Conservation (phyloP, 1,284 basidiomycete species). For the Takashimella koratensis region DNA sequence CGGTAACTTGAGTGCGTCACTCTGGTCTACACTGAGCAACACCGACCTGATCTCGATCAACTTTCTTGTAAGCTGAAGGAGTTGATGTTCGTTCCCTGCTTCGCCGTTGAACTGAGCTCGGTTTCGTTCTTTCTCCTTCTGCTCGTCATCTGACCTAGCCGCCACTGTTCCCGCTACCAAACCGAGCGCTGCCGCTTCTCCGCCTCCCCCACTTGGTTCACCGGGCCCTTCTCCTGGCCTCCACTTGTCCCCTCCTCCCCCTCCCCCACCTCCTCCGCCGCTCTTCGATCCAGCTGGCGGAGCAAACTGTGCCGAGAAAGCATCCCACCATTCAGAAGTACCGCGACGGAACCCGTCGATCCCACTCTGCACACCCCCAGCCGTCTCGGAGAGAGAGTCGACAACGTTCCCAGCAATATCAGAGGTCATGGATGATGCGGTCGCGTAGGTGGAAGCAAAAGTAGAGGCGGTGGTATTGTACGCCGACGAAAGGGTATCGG, state of each 20-base stretch:
- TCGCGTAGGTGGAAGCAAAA: conserved; percentile 26
- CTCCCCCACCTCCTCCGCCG: conserved; percentile 8
- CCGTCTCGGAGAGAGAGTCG: conserved; percentile 13
- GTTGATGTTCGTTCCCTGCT: conserved; percentile 34
- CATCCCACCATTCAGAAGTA: conserved; percentile 40
- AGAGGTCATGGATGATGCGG: conserved; percentile 17
- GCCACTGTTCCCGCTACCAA: conserved; percentile 11
- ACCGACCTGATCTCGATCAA: conserved; percentile 95
- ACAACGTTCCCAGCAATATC: conserved; percentile 13
- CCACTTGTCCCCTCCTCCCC: conserved; percentile 17
- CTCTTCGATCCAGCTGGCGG: conserved; percentile 9
- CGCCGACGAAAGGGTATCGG: conserved; percentile 33
- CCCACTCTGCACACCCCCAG: conserved; percentile 21
- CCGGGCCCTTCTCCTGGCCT: conserved; percentile 32
- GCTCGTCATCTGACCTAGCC: conserved; percentile 6
- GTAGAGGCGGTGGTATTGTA: conserved; percentile 35
- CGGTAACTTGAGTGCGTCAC: conserved; percentile 85
- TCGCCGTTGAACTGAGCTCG: conserved; percentile 2
- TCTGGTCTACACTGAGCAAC: conserved; percentile 91
- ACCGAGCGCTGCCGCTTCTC: conserved; percentile 15
- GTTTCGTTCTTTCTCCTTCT: conserved; percentile 1
- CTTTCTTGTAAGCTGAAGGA: conserved; percentile 91
- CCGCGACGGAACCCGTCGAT: conserved; percentile 33
- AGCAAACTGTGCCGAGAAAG: conserved; percentile 31
- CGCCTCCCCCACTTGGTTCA: conserved; percentile 20